Evolutionary conservation across 2,329 filamentous ascomycete genomes (phyloP), one percentile per base, ranked within the genome.

Genomic region (Endoconidiophora polonica): DNA sequence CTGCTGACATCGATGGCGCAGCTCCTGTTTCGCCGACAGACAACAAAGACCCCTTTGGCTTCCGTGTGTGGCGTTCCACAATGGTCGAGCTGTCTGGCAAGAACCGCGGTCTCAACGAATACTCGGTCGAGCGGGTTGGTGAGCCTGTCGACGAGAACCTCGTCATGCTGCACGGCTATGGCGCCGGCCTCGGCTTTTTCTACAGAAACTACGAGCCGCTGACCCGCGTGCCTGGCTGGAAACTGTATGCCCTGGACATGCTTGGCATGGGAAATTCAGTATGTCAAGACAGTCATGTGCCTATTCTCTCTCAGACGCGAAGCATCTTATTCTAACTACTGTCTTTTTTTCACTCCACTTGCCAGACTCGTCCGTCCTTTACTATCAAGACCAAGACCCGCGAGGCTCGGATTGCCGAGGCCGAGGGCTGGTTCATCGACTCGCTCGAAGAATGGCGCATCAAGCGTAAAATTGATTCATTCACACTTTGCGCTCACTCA

Each of bases 171-270:
- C 91, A 98, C 62, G 91, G 91, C 54, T 98, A 98, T 63, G 91
- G 91, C 44, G 91, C 91, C 2, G 91, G 91, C 0, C 73, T 98
- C 0, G 91, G 90, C 20, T 96, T 98, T 66, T 98, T 94, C 71
- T 98, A 95, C 72, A 90, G 91, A 67, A 98, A 98, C 62, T 94
- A 94, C 54, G 91, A 98, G 64, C 79, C 81, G 4, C 67, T 98
- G 33, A 88, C 82, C 43, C 79, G 88, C 16, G 68, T 79, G 1
- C 70, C 74, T 24, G 87, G 88, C 24, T 93, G 91, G 79, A 88
- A 86, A 59, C 67, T 98, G 16, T 96, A 91, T 61, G 86, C 90
- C 1, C 69, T 98, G n/a, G 90, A 98, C 60, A 78, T 96, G 73
- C 72, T 95, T 14, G 90, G 90, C 52, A 95, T 95, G 85, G 90